Percentiles rank a stretch among this genome's conserved stretches.
These are phyloP conservation scores for Wickerhamiella sorbophila DNA, from an alignment of 805 yeast species.

Conservation along the genomic window DNA sequence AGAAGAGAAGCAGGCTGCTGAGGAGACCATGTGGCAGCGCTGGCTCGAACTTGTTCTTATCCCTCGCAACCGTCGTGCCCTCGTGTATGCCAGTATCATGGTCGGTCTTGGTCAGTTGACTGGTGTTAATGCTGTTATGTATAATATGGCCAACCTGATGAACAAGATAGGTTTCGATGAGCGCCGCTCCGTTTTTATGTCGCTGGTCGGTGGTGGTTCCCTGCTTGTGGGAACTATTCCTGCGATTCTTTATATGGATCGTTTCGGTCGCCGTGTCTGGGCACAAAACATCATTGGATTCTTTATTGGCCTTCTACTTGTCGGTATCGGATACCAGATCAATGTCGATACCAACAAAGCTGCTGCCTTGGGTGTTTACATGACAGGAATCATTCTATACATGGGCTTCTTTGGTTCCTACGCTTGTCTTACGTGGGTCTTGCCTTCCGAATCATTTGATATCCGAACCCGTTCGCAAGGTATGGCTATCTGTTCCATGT, in stretches of 20 bases:
- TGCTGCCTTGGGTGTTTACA: constrained; percentile 44
- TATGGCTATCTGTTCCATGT: constrained; percentile 42
- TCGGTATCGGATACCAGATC: constrained; percentile 43
- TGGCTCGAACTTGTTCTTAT: constrained; percentile 39
- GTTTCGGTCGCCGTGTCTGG: constrained; percentile 39
- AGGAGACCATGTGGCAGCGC: constrained; percentile 27
- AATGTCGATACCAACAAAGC: constrained; percentile 27
- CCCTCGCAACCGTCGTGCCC: constrained; percentile 48
- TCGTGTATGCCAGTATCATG: constrained; percentile 44
- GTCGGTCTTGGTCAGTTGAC: constrained; percentile 35
- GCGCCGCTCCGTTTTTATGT: constrained; percentile 46
- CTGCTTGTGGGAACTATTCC: constrained; percentile 51
- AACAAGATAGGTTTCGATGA: constrained; percentile 37
- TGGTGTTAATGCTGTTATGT: constrained; percentile 54
- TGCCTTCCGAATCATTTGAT: constrained; percentile 52
- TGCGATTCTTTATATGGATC: constrained; percentile 35
- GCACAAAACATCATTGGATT: constrained; percentile 43
- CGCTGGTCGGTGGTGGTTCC: constrained; percentile 55
- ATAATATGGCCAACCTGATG: constrained; percentile 48
- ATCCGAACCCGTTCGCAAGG: constrained; percentile 47
- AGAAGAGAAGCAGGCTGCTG: constrained; percentile 26
- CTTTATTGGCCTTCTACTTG: constrained; percentile 44
- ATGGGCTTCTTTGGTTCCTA: constrained; percentile 55
- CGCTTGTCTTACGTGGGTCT: constrained; percentile 54
- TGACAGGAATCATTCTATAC: constrained; percentile 48